phyloP scores from a whole-genome alignment of 495 filamentous ascomycete species.

The Filosporella fistucella region DNA sequence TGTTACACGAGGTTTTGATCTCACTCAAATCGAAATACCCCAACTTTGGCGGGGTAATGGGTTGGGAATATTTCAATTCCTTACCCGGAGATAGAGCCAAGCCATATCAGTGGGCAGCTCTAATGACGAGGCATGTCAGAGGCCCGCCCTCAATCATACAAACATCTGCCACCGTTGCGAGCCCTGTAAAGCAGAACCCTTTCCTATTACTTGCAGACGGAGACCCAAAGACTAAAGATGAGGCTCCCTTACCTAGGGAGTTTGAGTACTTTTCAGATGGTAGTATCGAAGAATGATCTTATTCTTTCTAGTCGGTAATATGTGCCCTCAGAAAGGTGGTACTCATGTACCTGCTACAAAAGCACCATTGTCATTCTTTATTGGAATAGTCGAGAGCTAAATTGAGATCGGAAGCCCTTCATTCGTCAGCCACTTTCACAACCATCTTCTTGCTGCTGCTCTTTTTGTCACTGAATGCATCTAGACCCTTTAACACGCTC shows the following conservation, averaged over 20 bases:
- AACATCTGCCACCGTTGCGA: background rate
- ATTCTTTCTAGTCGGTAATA: too few species aligned
- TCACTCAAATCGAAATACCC: constrained; percentile 30
- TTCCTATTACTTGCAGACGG: constrained; percentile 14
- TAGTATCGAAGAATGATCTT: constrained; percentile 18
- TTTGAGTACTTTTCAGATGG: constrained; percentile 25
- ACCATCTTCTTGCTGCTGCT: constrained; percentile 16
- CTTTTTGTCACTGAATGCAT: constrained; percentile 11
- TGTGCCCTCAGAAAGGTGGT: too few species aligned
- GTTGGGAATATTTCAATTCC: constrained; percentile 81
- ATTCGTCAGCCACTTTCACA: constrained; percentile 13
- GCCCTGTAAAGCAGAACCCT: background rate
- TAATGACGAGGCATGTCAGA: constrained; percentile 32
- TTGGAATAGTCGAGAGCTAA: too few species aligned
- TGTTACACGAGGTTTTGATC: constrained; percentile 37
- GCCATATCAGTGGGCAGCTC: constrained; percentile 55
- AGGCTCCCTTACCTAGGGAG: constrained; percentile 20
- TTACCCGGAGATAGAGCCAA: constrained; percentile 38
- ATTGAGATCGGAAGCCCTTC: background rate
- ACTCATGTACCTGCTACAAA: too few species aligned
- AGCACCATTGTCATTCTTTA: too few species aligned
- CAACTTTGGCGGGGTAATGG: constrained; percentile 75
- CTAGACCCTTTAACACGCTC: constrained; percentile 13
- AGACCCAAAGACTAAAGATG: constrained; percentile 9
- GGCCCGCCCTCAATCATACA: background rate